phyloP scores from a whole-genome alignment of 2,329 filamentous ascomycete genomes.

The Alternaria alternata region DNA sequence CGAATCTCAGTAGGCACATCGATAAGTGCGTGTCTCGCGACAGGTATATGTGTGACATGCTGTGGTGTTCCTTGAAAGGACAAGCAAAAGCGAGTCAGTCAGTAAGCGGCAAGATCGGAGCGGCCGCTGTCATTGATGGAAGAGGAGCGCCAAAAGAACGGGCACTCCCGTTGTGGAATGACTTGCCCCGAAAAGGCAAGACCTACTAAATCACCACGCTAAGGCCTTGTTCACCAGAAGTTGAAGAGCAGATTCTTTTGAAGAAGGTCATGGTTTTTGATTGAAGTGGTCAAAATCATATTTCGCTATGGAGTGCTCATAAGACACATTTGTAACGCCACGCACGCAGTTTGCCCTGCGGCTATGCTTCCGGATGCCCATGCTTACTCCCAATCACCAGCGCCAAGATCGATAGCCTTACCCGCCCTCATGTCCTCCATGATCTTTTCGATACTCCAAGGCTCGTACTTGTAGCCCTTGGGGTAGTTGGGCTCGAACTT shows the following conservation, averaged over 20 bases:
- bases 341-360: not conserved
- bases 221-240: not conserved
- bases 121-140: not conserved
- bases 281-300: not conserved
- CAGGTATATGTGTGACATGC: not conserved
- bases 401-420: slow-evolving; percentile 44
- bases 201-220: not conserved
- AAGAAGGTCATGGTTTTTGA: not conserved
- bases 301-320: not conserved
- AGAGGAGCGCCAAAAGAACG: not conserved
- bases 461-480: slow-evolving; percentile 51
- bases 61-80: not conserved
- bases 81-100: not conserved
- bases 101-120: not conserved
- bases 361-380: not conserved
- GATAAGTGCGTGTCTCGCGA: not conserved
- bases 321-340: not conserved
- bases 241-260: not conserved
- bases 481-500: slow-evolving; percentile 56
- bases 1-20: not conserved
- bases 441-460: slow-evolving; percentile 55
- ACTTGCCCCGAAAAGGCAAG: not conserved
- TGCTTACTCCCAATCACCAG: slow-evolving; percentile 48
- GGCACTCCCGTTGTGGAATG: not conserved
- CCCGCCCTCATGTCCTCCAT: slow-evolving; percentile 51